Conservation (phyloP, 805 yeast species). For the Saccharomycopsis microspora region DNA sequence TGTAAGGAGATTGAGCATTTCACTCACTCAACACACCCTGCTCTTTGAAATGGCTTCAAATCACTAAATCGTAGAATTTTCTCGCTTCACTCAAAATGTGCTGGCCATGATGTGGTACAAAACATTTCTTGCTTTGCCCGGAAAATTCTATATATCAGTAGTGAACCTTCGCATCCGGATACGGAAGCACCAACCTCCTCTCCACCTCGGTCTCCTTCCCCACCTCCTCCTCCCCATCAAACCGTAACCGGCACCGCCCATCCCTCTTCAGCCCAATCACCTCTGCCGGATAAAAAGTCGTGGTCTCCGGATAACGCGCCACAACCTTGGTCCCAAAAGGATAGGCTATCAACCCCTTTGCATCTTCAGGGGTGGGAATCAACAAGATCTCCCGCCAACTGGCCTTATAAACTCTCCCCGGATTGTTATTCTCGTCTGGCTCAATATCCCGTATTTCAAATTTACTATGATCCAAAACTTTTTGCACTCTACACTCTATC, state of each 20-base stretch:
- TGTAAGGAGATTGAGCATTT: too few species aligned
- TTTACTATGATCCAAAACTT: slow-evolving; percentile 38
- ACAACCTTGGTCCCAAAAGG: slow-evolving; percentile 74
- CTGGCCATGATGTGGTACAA: too few species aligned
- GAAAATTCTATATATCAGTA: not conserved
- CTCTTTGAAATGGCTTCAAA: too few species aligned
- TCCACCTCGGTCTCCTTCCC: slow-evolving; percentile 92
- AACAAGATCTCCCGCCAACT: slow-evolving; percentile 68
- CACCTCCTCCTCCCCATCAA: slow-evolving; percentile 96
- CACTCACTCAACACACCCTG: too few species aligned
- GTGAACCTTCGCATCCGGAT: slow-evolving; percentile 28
- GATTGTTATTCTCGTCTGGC: slow-evolving; percentile 86
- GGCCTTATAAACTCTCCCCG: slow-evolving; percentile 79
- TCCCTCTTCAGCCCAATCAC: slow-evolving; percentile 69
- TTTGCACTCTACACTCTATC: slow-evolving; percentile 89
- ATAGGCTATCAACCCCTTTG: slow-evolving; percentile 34
- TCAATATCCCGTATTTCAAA: slow-evolving; percentile 97
- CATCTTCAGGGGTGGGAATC: slow-evolving; percentile 46
- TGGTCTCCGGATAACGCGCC: slow-evolving; percentile 95
- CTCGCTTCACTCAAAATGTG: too few species aligned
- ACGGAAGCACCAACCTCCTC: slow-evolving; percentile 71
- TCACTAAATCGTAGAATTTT: too few species aligned
- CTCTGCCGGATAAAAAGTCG: slow-evolving; percentile 91
- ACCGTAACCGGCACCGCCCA: slow-evolving; percentile 66
- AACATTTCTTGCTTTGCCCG: too few species aligned